These are phyloP conservation scores for Rubus parviflorus DNA, from an alignment of 306 rosid species.

Conservation along the genomic window DNA sequence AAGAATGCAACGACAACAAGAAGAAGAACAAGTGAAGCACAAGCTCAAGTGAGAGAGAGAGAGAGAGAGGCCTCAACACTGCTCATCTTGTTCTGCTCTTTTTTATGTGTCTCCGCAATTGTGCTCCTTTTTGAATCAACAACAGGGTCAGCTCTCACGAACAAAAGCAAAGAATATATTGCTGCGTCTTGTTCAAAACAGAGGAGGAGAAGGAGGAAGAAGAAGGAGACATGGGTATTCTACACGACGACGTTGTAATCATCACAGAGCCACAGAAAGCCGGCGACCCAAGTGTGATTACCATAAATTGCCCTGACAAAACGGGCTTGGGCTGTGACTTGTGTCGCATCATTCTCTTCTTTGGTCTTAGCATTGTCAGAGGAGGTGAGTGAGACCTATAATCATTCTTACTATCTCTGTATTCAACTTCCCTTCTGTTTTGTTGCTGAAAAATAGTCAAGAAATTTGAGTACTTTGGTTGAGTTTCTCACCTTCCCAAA, in stretches of 20 bases:
- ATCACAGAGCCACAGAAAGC: slow-evolving; percentile 60
- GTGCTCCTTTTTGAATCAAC: slow-evolving; percentile 5
- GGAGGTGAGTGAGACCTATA: slow-evolving; percentile 73
- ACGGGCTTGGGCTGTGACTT: slow-evolving; percentile 93
- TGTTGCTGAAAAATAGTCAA: neutral
- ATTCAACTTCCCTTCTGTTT: slow-evolving; percentile 6
- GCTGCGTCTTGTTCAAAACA: neutral
- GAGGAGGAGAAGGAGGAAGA: slow-evolving; percentile 11
- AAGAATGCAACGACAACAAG: slow-evolving; percentile 21
- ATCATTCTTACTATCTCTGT: neutral
- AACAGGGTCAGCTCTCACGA: slow-evolving; percentile 3
- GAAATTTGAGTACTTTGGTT: neutral
- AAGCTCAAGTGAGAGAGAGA: slow-evolving; percentile 10
- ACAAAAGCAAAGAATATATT: slow-evolving; percentile 12
- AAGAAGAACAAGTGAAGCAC: slow-evolving; percentile 15
- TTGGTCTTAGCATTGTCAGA: slow-evolving; percentile 82
- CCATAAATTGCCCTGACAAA: slow-evolving; percentile 94
- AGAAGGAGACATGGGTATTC: slow-evolving; percentile 61
- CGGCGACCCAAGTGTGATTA: slow-evolving; percentile 66
- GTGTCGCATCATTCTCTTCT: slow-evolving; percentile 94
- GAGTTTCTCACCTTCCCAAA: no score
- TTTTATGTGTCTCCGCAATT: neutral
- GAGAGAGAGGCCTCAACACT: slow-evolving; percentile 1
- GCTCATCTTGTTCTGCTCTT: neutral
- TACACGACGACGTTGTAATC: slow-evolving; percentile 77